Base-by-base conservation (phyloP, 1,139 yeast species). In the Yamadazyma mexicana region DNA sequence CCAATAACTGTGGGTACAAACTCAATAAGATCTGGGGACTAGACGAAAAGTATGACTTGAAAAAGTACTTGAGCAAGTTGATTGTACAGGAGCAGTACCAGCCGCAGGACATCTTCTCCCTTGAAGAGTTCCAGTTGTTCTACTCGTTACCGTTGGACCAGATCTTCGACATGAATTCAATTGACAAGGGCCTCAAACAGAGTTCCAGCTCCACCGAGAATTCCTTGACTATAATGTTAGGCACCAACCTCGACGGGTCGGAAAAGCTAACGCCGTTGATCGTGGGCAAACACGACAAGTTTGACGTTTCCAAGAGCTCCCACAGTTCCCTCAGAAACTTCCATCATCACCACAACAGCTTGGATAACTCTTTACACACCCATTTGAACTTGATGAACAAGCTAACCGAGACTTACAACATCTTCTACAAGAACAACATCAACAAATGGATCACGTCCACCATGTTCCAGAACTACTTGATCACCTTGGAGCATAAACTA, bases 361-460 rank as follows among this genome's bases (percentile, higher is more conserved):
- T 25, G 31, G 40, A 37, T 11, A 56, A 59, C 18, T 59, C 58
- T 10, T 47, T 29, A 5, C 47, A 40, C 15, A 18, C 40, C 11
- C 33, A 39, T 23, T 17, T 36, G 4, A 41, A 40, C 22, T 49
- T 70, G 18, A 63, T 66, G 62, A 69, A 71, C 47, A 79, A 77
- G 48, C 59, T 80, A 37, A 73, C 81, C 0, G 74, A 73, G 34
- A 66, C 66, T 25, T 78, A 78, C 52, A 75, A 76, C 20, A 62
- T 81, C 8, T 65, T 73, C 17, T 81, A 80, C 57, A 80, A 79
- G 48, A 76, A 82, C 38, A 81, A 81, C 48, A 69, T 75, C 38
- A 79, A 78, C 56, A 78, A 80, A 43, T 80, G 86, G 85, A 64
- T 81, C 28, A 81, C 87, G 2, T 75, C 83, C n/a, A 75, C 79